Conservation (phyloP, 306 rosid genomes). For the Vigna trinervia region DNA sequence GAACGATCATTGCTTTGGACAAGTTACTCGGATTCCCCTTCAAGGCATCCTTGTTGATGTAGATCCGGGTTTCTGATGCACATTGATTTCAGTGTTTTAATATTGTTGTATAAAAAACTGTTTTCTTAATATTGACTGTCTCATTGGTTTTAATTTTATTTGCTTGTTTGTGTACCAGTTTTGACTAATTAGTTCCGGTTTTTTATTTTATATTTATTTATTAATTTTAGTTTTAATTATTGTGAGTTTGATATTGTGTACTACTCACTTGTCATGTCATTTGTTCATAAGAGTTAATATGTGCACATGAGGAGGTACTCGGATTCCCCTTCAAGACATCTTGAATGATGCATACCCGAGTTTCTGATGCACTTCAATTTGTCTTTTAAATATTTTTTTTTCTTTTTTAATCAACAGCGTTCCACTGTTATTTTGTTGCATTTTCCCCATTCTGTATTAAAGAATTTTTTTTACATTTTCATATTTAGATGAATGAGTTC, state of each 20-base stretch:
- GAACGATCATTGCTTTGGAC: not conserved
- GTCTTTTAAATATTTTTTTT: not conserved
- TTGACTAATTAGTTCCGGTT: not conserved
- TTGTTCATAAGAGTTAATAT: not conserved
- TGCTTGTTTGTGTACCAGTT: not conserved
- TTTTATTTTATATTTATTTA: not conserved
- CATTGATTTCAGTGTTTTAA: not conserved
- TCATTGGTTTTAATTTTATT: not conserved
- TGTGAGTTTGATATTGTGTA: not conserved
- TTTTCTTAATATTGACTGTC: not conserved
- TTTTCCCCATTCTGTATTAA: not conserved
- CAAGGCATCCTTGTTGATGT: not conserved
- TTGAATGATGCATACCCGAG: constrained; percentile 74
- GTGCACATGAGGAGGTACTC: constrained; percentile 40
- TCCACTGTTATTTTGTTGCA: not conserved
- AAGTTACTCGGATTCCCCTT: not conserved
- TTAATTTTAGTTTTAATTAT: not conserved
- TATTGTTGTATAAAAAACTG: not conserved
- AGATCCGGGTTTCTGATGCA: not conserved
- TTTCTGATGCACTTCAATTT: constrained; percentile 55
- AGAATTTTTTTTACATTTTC: not conserved
- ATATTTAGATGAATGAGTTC: not conserved
- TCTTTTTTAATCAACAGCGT: not conserved
- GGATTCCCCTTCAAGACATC: constrained; percentile 78
- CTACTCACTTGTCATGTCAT: not conserved